Percentiles rank a stretch among this genome's conserved stretches.
Conservation (phyloP, 73 alveolate genomes). For the Paramecium caudatum region DNA sequence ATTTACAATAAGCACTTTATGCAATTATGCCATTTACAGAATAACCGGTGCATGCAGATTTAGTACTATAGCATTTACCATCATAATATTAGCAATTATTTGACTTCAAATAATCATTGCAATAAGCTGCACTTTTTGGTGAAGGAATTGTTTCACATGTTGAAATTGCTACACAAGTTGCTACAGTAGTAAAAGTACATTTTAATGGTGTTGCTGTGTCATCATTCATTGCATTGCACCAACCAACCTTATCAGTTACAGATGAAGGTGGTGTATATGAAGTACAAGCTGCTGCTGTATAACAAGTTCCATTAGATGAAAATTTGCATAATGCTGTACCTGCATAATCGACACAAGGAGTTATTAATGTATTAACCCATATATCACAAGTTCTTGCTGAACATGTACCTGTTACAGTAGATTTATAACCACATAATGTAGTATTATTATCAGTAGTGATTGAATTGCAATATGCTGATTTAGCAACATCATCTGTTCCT, state of each 20-base stretch:
- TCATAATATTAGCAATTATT: neutral
- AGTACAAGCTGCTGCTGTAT: neutral
- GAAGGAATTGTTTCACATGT: neutral
- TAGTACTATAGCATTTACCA: neutral
- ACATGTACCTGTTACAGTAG: neutral
- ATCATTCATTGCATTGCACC: constrained; percentile 13
- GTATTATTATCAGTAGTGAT: neutral
- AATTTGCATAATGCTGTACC: neutral
- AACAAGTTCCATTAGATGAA: neutral
- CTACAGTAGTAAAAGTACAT: neutral
- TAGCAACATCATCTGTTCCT: neutral
- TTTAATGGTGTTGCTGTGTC: neutral
- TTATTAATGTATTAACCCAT: constrained; percentile 9
- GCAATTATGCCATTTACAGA: neutral
- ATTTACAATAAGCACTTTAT: neutral
- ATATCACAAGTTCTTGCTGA: constrained; percentile 10
- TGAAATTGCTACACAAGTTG: neutral
- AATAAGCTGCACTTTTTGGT: constrained; percentile 15
- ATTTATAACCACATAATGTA: neutral
- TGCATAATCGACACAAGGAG: neutral
- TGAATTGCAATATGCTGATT: neutral
- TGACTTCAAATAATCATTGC: neutral
- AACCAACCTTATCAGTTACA: neutral
- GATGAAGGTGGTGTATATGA: neutral
- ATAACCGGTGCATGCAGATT: constrained; percentile 2